Conservation (phyloP, 257 asterid species). For the Capsicum baccatum region DNA sequence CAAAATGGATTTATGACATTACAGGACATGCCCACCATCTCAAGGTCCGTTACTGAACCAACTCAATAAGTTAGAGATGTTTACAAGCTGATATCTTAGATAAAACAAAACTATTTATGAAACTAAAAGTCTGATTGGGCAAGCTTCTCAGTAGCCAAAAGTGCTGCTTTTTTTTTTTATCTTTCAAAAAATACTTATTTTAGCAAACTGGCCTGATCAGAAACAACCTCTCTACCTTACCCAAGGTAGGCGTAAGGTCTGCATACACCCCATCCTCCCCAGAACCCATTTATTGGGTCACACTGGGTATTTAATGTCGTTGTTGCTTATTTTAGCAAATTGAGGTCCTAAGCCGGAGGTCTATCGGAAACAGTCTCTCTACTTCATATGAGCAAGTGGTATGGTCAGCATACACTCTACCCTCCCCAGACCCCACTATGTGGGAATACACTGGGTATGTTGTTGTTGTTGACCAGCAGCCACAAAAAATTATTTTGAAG, state of each 20-base stretch:
- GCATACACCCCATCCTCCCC: neutral
- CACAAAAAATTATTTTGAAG: too few species aligned
- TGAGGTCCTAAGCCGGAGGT: neutral
- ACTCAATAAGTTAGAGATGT: neutral
- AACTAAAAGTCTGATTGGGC: neutral
- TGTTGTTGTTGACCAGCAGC: neutral
- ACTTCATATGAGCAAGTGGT: too few species aligned
- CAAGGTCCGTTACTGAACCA: slow-evolving; percentile 7
- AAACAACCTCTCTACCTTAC: neutral
- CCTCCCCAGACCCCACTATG: too few species aligned
- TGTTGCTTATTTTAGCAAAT: neutral
- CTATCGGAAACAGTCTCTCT: too few species aligned
- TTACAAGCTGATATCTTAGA: slow-evolving; percentile 14
- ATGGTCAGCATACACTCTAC: too few species aligned
- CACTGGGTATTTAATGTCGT: neutral
- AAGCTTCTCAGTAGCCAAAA: neutral
- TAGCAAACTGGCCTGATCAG: neutral
- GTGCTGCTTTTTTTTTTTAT: neutral
- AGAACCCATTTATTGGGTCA: neutral
- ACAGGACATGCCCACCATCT: neutral
- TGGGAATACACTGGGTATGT: too few species aligned
- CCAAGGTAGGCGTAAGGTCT: neutral
- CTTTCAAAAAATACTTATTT: neutral
- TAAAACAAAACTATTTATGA: neutral
- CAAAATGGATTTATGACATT: neutral